Base-by-base conservation (phyloP, 2,329 filamentous ascomycete genomes). In the Curvularia sp. region DNA sequence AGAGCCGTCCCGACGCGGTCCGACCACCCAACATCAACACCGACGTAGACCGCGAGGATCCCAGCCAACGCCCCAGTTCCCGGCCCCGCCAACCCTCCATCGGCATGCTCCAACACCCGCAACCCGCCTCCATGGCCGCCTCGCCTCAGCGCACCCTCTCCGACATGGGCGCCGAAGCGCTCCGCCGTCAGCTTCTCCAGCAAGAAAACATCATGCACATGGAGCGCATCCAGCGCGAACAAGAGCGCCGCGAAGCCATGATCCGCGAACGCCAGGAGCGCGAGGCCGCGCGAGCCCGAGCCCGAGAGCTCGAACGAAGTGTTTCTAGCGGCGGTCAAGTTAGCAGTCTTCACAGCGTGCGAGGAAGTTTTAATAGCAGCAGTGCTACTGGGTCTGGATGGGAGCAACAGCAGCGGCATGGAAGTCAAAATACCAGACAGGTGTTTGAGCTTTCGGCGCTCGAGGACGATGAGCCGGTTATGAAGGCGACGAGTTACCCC, bases 401-500 rank as follows among this genome's bases (percentile, higher is more conserved):
- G 70, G 73, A 73, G 59, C 64, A 62, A 9, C 69, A 62, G 12
- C 69, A 62, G 12, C 69, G 71, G 26, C 26, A 6, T 7, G 68
- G 67, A 39, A 70, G 67, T 38, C 58, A 54, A 3, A 51, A 50
- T 8, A 8, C 26, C 7, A 61, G 69, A 24, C 67, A 64, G 4
- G 70, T 76, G 0, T 77, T 76, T 51, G 74, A 75, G 53, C 44
- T 76, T 46, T 67, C 72, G 22, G 74, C 73, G 15, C 75, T 78
- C 41, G 77, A 80, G 31, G 79, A 82, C n/a, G 79, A 81, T 13
- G 72, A 78, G 69, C 83, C 84, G 12, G 78, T 82, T 58, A 90
- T 91, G 88, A 84, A 81, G 48, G 88, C 87, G 6, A 88, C 87
- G 12, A 87, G 84, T 70, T 91, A 90, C 73, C 88, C 88, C 0